phyloP scores from a whole-genome alignment of 1,284 basidiomycete genomes.

The Singerocomus inundabilis region DNA sequence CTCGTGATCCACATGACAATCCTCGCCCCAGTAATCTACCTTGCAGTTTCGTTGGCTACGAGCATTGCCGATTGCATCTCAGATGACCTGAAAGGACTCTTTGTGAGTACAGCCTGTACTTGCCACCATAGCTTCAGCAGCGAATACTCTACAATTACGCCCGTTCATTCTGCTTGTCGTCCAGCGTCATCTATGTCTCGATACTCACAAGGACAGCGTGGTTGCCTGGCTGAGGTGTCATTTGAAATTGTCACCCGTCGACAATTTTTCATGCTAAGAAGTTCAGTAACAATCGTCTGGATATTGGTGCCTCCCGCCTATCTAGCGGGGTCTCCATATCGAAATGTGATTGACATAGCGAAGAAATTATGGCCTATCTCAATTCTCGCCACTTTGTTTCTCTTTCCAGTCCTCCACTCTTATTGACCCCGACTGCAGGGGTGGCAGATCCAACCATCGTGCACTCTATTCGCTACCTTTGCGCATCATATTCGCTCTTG shows the following conservation, averaged over 20 bases:
- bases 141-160: slow-evolving; percentile 27
- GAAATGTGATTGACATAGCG: neutral
- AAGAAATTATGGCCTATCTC: slow-evolving; percentile 16
- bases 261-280: slow-evolving; percentile 30
- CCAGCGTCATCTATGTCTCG: slow-evolving; percentile 18
- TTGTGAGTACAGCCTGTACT: slow-evolving; percentile 15
- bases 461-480: slow-evolving; percentile 72
- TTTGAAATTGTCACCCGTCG: neutral
- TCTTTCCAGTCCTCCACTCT: slow-evolving; percentile 43
- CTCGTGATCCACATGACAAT: slow-evolving; percentile 54
- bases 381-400: slow-evolving; percentile 37
- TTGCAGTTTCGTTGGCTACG: slow-evolving; percentile 40
- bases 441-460: slow-evolving; percentile 29
- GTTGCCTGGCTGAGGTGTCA: slow-evolving; percentile 7
- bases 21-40: slow-evolving; percentile 53
- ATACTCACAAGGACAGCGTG: slow-evolving; percentile 18
- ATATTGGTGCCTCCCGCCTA: neutral
- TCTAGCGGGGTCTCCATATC: slow-evolving; percentile 1
- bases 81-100: neutral
- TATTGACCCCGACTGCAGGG: slow-evolving; percentile 40
- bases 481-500: slow-evolving; percentile 85
- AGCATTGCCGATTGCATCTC: slow-evolving; percentile 29
- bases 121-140: slow-evolving; percentile 17
- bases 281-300: slow-evolving; percentile 17
- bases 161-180: slow-evolving; percentile 19